A percentile compares a stretch with the other conserved stretches of the same genome.
These are phyloP conservation scores for Coemansia sp. DNA, from an alignment of 192 early-diverging fungal genomes.

Conservation along the genomic window DNA sequence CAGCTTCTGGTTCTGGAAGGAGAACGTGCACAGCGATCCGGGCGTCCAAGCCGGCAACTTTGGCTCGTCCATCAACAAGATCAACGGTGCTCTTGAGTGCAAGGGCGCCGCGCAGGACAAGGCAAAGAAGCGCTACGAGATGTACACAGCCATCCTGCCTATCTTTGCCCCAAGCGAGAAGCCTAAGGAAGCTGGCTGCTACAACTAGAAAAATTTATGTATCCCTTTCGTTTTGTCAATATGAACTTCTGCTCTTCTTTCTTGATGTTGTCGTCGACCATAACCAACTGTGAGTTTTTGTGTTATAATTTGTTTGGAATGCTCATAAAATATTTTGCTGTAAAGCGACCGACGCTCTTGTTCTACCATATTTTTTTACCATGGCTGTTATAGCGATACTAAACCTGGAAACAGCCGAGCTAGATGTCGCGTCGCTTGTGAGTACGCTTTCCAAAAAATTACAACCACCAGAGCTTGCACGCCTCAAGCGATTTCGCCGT, in stretches of 20 bases:
- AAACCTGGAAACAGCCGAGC: not conserved
- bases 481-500: slow-evolving; percentile 1
- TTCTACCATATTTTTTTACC: too few relatives aligned
- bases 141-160: slow-evolving; percentile 45
- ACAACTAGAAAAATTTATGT: slow-evolving; percentile 23
- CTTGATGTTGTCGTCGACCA: too few relatives aligned
- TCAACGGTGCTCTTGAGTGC: slow-evolving; percentile 54
- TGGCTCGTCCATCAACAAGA: slow-evolving; percentile 50
- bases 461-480: not conserved
- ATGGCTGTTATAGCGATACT: not conserved
- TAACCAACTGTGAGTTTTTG: too few relatives aligned
- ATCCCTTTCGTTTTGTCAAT: not conserved
- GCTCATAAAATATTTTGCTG: not conserved
- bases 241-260: not conserved
- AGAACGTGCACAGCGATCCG: slow-evolving; percentile 30
- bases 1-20: slow-evolving; percentile 52
- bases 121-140: slow-evolving; percentile 52
- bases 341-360: too few relatives aligned
- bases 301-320: not conserved
- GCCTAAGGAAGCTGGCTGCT: slow-evolving; percentile 46
- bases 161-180: slow-evolving; percentile 35
- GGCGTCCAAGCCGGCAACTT: slow-evolving; percentile 50
- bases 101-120: slow-evolving; percentile 31
- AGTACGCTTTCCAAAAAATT: not conserved
- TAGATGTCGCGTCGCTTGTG: not conserved